Evolutionary conservation across 352 stramenopile species (phyloP).

Genomic region (Achlya hypogyna): DNA sequence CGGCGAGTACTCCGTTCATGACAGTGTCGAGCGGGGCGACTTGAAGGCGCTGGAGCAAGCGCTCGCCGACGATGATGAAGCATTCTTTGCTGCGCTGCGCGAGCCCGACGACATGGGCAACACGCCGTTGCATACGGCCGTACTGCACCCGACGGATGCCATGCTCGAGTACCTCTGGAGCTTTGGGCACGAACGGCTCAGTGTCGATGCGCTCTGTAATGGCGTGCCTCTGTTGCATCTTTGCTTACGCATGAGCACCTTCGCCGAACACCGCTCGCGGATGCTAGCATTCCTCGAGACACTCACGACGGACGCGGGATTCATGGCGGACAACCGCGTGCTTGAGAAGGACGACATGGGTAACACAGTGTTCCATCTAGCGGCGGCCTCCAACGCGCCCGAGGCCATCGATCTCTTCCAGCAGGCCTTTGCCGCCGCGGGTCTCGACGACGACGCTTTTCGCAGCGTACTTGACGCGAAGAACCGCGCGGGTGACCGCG

Average conservation of each 20-base stretch:
- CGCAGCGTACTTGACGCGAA: constrained; percentile 27
- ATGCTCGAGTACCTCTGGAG: constrained; percentile 44
- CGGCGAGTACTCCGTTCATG: constrained; percentile 42
- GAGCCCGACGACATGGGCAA: constrained; percentile 82
- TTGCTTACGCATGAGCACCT: constrained; percentile 47
- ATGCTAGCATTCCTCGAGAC: constrained; percentile 6
- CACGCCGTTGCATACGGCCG: constrained; percentile 62
- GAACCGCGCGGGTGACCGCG: constrained; percentile 54
- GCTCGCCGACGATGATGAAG: constrained; percentile 23
- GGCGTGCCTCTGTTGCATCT: constrained; percentile 61
- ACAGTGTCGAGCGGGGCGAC: constrained; percentile 44
- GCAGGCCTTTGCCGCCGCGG: constrained; percentile 38
- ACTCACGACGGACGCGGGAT: constrained; percentile 31
- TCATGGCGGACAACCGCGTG: constrained; percentile 19
- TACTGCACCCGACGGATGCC: constrained; percentile 46
- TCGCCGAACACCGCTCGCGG: constrained; percentile 17
- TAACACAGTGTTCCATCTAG: constrained; percentile 72
- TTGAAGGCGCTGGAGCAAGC: constrained; percentile 38
- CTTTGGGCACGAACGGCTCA: constrained; percentile 42
- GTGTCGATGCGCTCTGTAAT: constrained; percentile 50
- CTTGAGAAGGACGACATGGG: constrained; percentile 49
- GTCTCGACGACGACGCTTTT: constrained; percentile 3
- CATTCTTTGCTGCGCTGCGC: constrained; percentile 26
- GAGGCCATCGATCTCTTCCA: constrained; percentile 34
- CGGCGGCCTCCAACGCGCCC: constrained; percentile 50